A percentile compares a stretch with the other conserved stretches of the same genome.
phyloP scores from a whole-genome alignment of 2,329 filamentous ascomycete species.

The Penicillium sp. region DNA sequence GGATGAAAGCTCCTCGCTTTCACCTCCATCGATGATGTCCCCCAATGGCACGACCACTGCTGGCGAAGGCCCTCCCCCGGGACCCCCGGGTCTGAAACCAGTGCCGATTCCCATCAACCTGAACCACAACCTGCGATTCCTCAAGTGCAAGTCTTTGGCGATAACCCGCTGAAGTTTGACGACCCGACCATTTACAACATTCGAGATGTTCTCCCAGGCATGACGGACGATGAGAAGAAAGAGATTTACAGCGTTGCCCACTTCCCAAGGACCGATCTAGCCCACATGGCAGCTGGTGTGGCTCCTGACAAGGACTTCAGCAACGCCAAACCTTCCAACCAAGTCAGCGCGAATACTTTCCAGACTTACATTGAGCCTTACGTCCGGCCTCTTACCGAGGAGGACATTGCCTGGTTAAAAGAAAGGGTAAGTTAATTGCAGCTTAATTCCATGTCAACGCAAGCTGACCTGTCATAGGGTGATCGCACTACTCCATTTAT shows the following conservation, averaged over 20 bases:
- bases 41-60: conserved; percentile 45
- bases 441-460: background rate
- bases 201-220: conserved; percentile 67
- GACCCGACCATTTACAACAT: conserved; percentile 97
- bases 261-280: conserved; percentile 78
- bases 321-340: conserved; percentile 86
- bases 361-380: conserved; percentile 89
- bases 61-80: conserved; percentile 62
- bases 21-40: conserved; percentile 44
- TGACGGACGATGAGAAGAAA: conserved; percentile 81
- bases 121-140: conserved; percentile 61
- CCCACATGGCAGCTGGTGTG: conserved; percentile 81
- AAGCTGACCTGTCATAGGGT: conserved; percentile 49
- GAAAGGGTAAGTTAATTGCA: conserved; percentile 61
- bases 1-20: conserved; percentile 42
- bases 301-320: conserved; percentile 95
- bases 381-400: conserved; percentile 84
- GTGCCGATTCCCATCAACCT: conserved; percentile 59
- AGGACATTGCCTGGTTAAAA: conserved; percentile 88
- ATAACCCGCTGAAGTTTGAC: conserved; percentile 84
- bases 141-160: conserved; percentile 84
- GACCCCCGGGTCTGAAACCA: conserved; percentile 62
- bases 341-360: conserved; percentile 92
- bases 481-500: conserved; percentile 81
- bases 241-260: conserved; percentile 83